phyloP scores from a whole-genome alignment of 805 yeast species.

The Monosporozyma servazzii region DNA sequence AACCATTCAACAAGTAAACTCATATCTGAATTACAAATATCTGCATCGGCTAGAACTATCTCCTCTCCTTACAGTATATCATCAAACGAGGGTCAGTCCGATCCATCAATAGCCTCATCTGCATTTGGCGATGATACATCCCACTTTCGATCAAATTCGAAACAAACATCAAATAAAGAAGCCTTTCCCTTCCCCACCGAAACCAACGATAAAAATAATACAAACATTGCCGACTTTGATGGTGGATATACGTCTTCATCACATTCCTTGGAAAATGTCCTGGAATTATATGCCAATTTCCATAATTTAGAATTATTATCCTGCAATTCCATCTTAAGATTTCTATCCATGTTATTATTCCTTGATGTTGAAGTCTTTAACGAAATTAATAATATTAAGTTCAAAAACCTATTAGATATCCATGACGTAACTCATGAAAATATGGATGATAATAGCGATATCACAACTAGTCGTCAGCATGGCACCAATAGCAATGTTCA shows the following conservation, averaged over 20 bases:
- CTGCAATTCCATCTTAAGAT: conserved; percentile 13
- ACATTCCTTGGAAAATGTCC: conserved; percentile 8
- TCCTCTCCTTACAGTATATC: background rate
- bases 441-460: background rate
- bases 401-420: conserved; percentile 8
- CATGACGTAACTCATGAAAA: background rate
- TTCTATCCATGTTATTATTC: conserved; percentile 12
- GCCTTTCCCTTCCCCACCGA: background rate
- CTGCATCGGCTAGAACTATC: background rate
- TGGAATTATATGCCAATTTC: conserved; percentile 9
- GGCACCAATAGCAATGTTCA: background rate
- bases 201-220: background rate
- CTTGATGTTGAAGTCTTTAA: conserved; percentile 13
- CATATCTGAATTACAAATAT: background rate
- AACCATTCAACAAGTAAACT: background rate
- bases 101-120: background rate
- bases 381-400: conserved; percentile 11
- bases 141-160: background rate
- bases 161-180: background rate
- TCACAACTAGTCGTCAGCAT: background rate
- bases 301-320: conserved; percentile 13
- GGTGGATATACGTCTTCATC: background rate
- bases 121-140: background rate
- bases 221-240: background rate
- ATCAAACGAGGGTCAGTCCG: background rate